Conservation (phyloP, 768 basidiomycete genomes). For the Podaxis sp. region DNA sequence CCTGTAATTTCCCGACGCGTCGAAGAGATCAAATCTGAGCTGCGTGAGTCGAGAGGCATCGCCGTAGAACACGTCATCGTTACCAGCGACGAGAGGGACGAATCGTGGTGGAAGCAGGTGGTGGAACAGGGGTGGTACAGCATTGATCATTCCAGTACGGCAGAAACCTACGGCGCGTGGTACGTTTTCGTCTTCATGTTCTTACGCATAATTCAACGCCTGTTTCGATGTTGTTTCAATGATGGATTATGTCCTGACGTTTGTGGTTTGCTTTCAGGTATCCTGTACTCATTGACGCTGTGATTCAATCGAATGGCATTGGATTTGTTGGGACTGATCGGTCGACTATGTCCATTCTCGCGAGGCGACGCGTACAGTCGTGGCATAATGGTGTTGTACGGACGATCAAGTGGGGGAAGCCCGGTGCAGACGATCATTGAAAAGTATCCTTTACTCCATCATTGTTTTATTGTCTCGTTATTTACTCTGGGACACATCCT, state of each 20-base stretch:
- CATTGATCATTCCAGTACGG: slow-evolving; percentile 51
- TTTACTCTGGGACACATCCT: neutral
- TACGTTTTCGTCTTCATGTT: slow-evolving; percentile 24
- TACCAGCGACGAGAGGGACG: slow-evolving; percentile 62
- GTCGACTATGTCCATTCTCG: slow-evolving; percentile 72
- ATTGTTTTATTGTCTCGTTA: neutral
- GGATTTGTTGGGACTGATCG: slow-evolving; percentile 74
- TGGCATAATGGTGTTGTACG: slow-evolving; percentile 60
- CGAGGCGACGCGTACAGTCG: slow-evolving; percentile 62
- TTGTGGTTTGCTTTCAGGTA: slow-evolving; percentile 44
- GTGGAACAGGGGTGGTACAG: slow-evolving; percentile 48
- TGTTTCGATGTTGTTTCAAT: too few species aligned
- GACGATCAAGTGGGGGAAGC: slow-evolving; percentile 58
- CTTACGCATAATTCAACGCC: neutral
- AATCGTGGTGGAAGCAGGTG: slow-evolving; percentile 60
- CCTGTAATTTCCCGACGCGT: slow-evolving; percentile 54
- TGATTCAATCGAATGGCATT: slow-evolving; percentile 62
- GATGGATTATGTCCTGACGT: neutral
- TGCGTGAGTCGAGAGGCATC: slow-evolving; percentile 43
- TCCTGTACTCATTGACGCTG: slow-evolving; percentile 71
- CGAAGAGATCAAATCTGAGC: slow-evolving; percentile 51
- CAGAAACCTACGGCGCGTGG: slow-evolving; percentile 49
- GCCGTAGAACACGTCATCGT: slow-evolving; percentile 54
- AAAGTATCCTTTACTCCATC: neutral
- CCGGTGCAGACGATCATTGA: slow-evolving; percentile 55